Percentiles rank a stretch among this genome's conserved stretches.
Evolutionary conservation across 805 yeast genomes (phyloP).

Genomic region (Nakazawaea molendinolei): DNA sequence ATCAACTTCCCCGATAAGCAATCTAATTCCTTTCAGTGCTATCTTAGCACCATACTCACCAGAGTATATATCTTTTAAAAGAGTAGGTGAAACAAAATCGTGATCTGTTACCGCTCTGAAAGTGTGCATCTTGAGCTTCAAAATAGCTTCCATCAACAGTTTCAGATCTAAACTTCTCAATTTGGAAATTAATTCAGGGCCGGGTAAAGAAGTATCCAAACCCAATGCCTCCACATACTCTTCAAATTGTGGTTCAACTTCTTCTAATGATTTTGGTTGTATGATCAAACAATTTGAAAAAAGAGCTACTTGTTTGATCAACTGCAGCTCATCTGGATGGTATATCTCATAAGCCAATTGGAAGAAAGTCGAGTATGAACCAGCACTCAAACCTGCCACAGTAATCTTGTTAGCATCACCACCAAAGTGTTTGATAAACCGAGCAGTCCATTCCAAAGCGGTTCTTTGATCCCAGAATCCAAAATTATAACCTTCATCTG

Average conservation of each 20-base stretch:
- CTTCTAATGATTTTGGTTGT: conserved; percentile 33
- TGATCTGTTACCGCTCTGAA: conserved; percentile 36
- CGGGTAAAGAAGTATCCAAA: conserved; percentile 12
- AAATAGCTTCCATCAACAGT: conserved; percentile 19
- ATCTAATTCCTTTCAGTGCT: conserved; percentile 16
- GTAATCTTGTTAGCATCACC: conserved; percentile 38
- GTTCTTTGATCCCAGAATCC: conserved; percentile 42
- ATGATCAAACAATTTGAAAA: conserved; percentile 30
- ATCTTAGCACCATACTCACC: conserved; percentile 24
- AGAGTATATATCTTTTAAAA: conserved; percentile 26
- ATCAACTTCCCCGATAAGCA: conserved; percentile 29
- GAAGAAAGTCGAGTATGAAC: conserved; percentile 35
- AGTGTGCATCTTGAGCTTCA: conserved; percentile 22
- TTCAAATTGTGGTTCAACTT: conserved; percentile 29
- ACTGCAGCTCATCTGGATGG: conserved; percentile 31
- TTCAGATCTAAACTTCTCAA: conserved; percentile 4
- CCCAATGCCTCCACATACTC: conserved; percentile 24
- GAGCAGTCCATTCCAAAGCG: conserved; percentile 40
- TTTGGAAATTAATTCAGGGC: conserved; percentile 16
- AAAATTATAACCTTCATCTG: conserved; percentile 25
- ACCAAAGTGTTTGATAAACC: conserved; percentile 36
- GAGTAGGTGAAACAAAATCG: conserved; percentile 24
- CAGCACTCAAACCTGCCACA: conserved; percentile 41
- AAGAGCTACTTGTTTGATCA: conserved; percentile 31
- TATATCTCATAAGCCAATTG: conserved; percentile 37